Conservation (phyloP, 116 monocot species). For the Phalaenopsis hybrid region DNA sequence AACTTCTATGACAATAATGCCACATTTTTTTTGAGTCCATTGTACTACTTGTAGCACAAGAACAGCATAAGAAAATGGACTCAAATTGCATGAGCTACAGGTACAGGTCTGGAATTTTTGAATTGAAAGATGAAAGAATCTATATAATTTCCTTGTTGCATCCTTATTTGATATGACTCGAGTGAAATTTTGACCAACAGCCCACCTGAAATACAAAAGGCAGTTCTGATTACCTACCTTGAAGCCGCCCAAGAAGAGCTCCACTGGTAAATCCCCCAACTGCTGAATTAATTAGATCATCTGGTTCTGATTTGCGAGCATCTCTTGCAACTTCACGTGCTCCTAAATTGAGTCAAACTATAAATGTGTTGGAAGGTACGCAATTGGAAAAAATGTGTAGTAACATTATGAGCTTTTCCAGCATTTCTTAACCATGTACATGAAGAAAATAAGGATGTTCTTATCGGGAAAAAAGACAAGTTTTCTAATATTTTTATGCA, state of each 20-base stretch:
- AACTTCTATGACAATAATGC: too few relatives aligned
- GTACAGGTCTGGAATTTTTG: too few relatives aligned
- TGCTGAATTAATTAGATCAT: conserved; percentile 77
- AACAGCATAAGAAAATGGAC: not conserved
- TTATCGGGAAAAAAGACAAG: not conserved
- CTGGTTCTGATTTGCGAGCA: conserved; percentile 58
- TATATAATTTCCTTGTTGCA: too few relatives aligned
- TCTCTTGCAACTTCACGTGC: conserved; percentile 85
- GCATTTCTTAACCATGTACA: not conserved
- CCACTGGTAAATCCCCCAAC: conserved; percentile 79
- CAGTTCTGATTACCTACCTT: conserved; percentile 37
- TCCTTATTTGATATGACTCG: too few relatives aligned
- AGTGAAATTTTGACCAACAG: too few relatives aligned
- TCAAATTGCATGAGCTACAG: too few relatives aligned
- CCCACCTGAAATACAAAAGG: not conserved
- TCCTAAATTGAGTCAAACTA: conserved; percentile 24
- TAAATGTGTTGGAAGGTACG: not conserved
- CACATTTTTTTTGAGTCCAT: too few relatives aligned
- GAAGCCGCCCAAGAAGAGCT: conserved; percentile 74
- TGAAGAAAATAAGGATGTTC: not conserved
- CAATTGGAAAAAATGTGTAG: not conserved
- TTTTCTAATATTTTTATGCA: too few relatives aligned
- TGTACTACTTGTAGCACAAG: not conserved
- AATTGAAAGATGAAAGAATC: too few relatives aligned
- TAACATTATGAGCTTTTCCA: not conserved